A percentile compares a stretch with the other conserved stretches of the same genome.
phyloP scores from a whole-genome alignment of 139 green algal genomes.

The Protoeuglena noctilucae region DNA sequence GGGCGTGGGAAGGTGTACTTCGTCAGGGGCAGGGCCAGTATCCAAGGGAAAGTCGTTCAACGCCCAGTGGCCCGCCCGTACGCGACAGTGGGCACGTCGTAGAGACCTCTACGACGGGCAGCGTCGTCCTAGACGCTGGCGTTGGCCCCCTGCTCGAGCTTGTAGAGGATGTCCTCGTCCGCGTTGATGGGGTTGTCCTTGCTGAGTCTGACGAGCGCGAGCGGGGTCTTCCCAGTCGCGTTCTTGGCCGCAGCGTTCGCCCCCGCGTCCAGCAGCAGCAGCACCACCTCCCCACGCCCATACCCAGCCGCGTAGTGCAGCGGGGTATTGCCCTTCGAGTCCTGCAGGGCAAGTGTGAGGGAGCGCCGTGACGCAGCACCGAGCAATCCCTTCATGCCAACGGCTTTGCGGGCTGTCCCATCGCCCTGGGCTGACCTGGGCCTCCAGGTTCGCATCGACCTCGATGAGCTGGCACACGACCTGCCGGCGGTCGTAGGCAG shows the following conservation, averaged over 20 bases:
- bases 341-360: constrained; percentile 3
- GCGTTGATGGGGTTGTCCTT: neutral
- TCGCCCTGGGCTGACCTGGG: constrained; percentile 1
- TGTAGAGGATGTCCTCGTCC: neutral
- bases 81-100: no score
- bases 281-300: constrained; percentile 27
- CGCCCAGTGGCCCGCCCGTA: no score
- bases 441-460: constrained; percentile 15
- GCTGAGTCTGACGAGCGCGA: constrained; percentile 41
- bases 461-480: constrained; percentile 18
- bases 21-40: no score
- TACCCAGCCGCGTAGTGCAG: constrained; percentile 61
- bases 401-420: neutral
- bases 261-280: constrained; percentile 43
- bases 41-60: no score
- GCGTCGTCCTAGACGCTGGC: no score
- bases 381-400: neutral
- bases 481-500: constrained; percentile 20
- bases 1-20: no score
- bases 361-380: constrained; percentile 12
- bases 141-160: no score
- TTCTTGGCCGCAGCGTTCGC: constrained; percentile 37
- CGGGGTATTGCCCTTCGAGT: constrained; percentile 48
- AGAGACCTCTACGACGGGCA: no score
- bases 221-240: constrained; percentile 41